Evolutionary conservation across 2,329 filamentous ascomycete genomes (phyloP).

Genomic region (Lasiodiplodia sp.): DNA sequence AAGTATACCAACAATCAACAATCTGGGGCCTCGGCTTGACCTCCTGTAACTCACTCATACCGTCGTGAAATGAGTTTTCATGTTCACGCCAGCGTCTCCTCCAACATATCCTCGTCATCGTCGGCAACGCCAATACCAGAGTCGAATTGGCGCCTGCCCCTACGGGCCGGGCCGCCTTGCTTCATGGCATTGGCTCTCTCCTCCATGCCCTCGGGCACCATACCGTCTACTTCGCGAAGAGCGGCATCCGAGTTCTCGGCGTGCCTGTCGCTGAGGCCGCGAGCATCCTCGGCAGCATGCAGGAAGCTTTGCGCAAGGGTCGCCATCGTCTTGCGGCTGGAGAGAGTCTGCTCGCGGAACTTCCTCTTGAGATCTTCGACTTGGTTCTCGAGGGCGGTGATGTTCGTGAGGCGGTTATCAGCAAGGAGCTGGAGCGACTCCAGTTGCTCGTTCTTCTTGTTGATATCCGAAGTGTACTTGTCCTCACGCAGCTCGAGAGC

Average conservation of each 20-base stretch:
- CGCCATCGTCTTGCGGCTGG: conserved; percentile 43
- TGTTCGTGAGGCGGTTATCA: conserved; percentile 42
- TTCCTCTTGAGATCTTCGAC: conserved; percentile 44
- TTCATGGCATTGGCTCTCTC: conserved; percentile 42
- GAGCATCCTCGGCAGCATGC: conserved; percentile 39
- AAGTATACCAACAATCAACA: conserved; percentile 12
- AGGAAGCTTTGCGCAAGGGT: conserved; percentile 40
- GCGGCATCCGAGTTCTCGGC: conserved; percentile 3
- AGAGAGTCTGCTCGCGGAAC: conserved; percentile 40
- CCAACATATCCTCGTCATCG: conserved; percentile 35
- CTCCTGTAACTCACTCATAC: background rate
- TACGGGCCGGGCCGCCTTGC: conserved; percentile 39
- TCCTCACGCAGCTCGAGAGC: conserved; percentile 34
- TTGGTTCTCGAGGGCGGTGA: conserved; percentile 42
- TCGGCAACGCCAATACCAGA: conserved; percentile 44
- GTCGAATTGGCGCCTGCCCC: conserved; percentile 39
- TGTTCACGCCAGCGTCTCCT: conserved; percentile 23
- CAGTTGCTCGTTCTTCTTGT: conserved; percentile 41
- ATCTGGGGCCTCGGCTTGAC: conserved; percentile 3
- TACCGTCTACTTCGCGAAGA: conserved; percentile 41
- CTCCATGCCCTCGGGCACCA: conserved; percentile 45
- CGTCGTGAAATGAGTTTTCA: conserved; percentile 12
- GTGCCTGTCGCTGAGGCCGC: conserved; percentile 32
- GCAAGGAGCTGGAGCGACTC: conserved; percentile 45
- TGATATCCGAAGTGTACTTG: conserved; percentile 39